Percentiles rank a stretch among this genome's conserved stretches.
phyloP scores from a whole-genome alignment of 257 asterid species.

The Solanum appendiculatum region DNA sequence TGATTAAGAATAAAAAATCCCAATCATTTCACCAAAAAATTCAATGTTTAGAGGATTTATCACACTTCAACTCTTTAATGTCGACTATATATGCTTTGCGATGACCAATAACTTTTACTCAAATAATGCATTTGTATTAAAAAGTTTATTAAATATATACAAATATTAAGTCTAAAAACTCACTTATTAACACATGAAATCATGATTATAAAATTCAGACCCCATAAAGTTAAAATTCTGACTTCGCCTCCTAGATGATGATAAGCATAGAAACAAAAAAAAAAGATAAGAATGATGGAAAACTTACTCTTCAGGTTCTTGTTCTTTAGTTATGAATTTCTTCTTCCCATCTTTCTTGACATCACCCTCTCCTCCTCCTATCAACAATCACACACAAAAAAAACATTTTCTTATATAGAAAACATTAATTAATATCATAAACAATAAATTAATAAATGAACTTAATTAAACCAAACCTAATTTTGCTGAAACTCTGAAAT shows the following conservation, averaged over 20 bases:
- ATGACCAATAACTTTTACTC: not conserved
- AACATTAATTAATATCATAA: not conserved
- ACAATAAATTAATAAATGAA: not conserved
- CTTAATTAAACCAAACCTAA: constrained; percentile 28
- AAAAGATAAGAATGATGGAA: not conserved
- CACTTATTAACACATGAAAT: not conserved
- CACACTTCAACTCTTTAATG: not conserved
- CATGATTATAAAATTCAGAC: no score
- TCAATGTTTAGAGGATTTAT: not conserved
- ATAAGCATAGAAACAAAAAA: not conserved
- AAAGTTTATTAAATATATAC: not conserved
- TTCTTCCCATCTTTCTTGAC: constrained; percentile 52
- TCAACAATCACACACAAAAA: not conserved
- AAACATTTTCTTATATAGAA: not conserved
- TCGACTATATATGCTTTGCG: not conserved
- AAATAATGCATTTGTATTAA: not conserved
- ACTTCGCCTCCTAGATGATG: not conserved
- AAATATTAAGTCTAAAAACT: not conserved
- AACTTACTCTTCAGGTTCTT: constrained; percentile 85
- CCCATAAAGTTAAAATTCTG: no score
- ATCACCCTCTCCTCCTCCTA: constrained; percentile 75
- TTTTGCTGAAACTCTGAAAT: constrained; percentile 47
- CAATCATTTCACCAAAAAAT: not conserved
- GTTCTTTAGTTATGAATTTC: constrained; percentile 88
- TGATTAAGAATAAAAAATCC: not conserved